Evolutionary conservation across 2,329 filamentous ascomycete species (phyloP).

Genomic region (Zalaria obscura): DNA sequence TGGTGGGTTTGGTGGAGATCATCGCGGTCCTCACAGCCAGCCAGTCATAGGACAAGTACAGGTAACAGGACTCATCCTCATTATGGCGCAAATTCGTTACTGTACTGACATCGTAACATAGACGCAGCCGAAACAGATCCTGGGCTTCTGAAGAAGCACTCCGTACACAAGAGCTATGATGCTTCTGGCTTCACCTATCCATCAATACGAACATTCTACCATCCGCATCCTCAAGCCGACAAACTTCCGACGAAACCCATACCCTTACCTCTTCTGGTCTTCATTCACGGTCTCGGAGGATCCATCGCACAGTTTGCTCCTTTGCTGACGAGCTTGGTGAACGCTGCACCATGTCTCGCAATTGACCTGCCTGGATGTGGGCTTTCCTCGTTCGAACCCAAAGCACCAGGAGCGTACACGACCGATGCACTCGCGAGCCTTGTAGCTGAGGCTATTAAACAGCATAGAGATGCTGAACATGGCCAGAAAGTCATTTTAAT

Average conservation of each 20-base stretch:
- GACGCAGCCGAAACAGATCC: slow-evolving; percentile 52
- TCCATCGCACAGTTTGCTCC: slow-evolving; percentile 78
- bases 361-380: slow-evolving; percentile 89
- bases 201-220: slow-evolving; percentile 68
- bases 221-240: slow-evolving; percentile 65
- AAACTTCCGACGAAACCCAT: slow-evolving; percentile 62
- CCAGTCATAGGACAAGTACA: too few species aligned
- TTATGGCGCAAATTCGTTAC: too few species aligned
- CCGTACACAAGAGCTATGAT: slow-evolving; percentile 54
- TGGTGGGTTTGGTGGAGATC: too few species aligned
- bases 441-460: slow-evolving; percentile 58
- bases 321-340: slow-evolving; percentile 65
- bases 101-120: slow-evolving; percentile 4
- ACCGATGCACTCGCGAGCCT: slow-evolving; percentile 62
- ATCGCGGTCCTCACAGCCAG: too few species aligned
- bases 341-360: slow-evolving; percentile 70
- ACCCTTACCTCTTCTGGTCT: slow-evolving; percentile 73
- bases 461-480: slow-evolving; percentile 50
- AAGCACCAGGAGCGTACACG: slow-evolving; percentile 63
- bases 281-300: slow-evolving; percentile 86
- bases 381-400: slow-evolving; percentile 58
- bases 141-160: slow-evolving; percentile 64
- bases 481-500: slow-evolving; percentile 64
- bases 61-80: too few species aligned
- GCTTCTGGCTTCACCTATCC: slow-evolving; percentile 53